Percentiles rank a stretch among this genome's conserved stretches.
Conservation (phyloP, 2,329 filamentous ascomycete genomes). For the Colletotrichum orbiculare region DNA sequence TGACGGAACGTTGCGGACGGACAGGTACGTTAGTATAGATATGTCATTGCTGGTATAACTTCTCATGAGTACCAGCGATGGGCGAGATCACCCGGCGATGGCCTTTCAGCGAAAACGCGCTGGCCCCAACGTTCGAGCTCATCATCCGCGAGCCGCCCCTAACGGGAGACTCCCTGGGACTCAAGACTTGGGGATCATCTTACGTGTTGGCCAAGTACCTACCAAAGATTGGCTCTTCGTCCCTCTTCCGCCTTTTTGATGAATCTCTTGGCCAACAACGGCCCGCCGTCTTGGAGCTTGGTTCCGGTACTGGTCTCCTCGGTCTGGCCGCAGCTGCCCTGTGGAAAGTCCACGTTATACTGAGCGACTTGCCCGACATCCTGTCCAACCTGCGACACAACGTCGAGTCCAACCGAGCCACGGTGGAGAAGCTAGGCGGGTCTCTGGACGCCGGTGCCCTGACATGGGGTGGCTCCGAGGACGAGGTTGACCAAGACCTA, state of each 20-base stretch:
- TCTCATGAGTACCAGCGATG: conserved; percentile 55
- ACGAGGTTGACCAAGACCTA: conserved; percentile 55
- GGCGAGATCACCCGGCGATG: conserved; percentile 66
- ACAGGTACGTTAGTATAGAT: conserved; percentile 59
- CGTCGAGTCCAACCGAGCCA: conserved; percentile 68
- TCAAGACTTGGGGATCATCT: conserved; percentile 96
- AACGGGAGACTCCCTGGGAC: conserved; percentile 86
- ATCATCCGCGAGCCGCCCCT: conserved; percentile 86
- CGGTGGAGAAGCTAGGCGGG: conserved; percentile 67
- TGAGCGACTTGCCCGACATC: conserved; percentile 89
- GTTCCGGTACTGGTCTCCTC: conserved; percentile 90
- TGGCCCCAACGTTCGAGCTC: conserved; percentile 66
- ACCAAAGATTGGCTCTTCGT: conserved; percentile 55
- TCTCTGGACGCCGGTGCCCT: conserved; percentile 72
- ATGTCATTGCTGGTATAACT: not conserved
- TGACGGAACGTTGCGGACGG: conserved; percentile 88
- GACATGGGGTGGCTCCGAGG: conserved; percentile 74
- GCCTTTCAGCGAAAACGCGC: conserved; percentile 55
- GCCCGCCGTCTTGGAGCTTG: conserved; percentile 76
- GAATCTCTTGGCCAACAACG: conserved; percentile 45
- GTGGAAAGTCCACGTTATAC: conserved; percentile 72
- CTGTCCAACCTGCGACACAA: conserved; percentile 84
- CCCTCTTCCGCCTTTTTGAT: conserved; percentile 58
- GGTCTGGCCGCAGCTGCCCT: conserved; percentile 85
- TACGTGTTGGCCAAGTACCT: conserved; percentile 85